Evolutionary conservation across 805 yeast species (phyloP).

Genomic region (Zygotorulaspora florentina): DNA sequence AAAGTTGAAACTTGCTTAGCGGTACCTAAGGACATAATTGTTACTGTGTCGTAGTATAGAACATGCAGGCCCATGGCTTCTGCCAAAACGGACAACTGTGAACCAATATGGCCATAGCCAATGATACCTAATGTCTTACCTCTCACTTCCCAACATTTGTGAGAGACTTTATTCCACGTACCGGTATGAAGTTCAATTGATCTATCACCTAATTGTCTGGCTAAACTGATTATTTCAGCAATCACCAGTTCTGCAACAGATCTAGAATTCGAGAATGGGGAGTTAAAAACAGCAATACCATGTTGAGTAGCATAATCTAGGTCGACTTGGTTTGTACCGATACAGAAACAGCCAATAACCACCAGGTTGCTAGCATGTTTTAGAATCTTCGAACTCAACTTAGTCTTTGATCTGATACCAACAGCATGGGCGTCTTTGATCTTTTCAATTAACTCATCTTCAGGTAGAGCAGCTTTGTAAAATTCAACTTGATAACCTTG

Average conservation of each 20-base stretch:
- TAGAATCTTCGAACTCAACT: conserved; percentile 72
- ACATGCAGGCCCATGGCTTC: conserved; percentile 98
- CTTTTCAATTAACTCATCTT: conserved; percentile 91
- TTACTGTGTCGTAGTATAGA: conserved; percentile 81
- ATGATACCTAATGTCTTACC: conserved; percentile 96
- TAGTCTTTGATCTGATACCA: conserved; percentile 97
- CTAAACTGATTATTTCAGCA: conserved; percentile 88
- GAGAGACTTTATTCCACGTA: conserved; percentile 93
- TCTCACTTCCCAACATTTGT: conserved; percentile 98
- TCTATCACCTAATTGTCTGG: conserved; percentile 96
- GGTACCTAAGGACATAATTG: conserved; percentile 96
- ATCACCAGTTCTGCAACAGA: conserved; percentile 97
- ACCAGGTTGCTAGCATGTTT: conserved; percentile 85
- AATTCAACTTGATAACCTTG: conserved; percentile 98
- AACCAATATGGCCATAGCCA: conserved; percentile 98
- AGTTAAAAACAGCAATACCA: conserved; percentile 96
- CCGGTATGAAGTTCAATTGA: conserved; percentile 94
- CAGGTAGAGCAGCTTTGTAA: conserved; percentile 81
- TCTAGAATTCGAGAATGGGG: conserved; percentile 97
- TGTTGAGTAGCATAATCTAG: conserved; percentile 83
- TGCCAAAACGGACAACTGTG: conserved; percentile 94
- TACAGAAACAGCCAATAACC: conserved; percentile 96
- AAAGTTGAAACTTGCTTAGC: conserved; percentile 87
- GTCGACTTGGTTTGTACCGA: conserved; percentile 98
- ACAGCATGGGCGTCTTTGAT: conserved; percentile 92